phyloP scores from a whole-genome alignment of 1,139 yeast species.

The Magnusiomyces starmeri region DNA sequence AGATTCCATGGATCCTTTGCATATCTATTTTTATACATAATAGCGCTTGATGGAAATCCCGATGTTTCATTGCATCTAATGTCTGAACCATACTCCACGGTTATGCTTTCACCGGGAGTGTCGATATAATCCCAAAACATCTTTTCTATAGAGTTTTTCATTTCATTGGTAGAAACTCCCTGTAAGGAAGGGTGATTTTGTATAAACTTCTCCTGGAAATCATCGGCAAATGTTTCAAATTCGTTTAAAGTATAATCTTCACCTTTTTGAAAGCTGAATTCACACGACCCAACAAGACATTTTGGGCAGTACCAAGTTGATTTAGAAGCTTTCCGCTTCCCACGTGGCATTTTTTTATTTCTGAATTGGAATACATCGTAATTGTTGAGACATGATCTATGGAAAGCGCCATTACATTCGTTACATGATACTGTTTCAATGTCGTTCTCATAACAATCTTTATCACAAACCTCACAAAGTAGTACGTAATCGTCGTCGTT shows the following conservation, averaged over 20 bases:
- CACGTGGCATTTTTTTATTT: background rate
- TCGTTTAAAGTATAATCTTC: constrained; percentile 51
- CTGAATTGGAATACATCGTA: constrained; percentile 8
- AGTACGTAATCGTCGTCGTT: constrained; percentile 5
- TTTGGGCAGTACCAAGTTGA: constrained; percentile 66
- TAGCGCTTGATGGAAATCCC: constrained; percentile 42
- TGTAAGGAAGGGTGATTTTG: constrained; percentile 43
- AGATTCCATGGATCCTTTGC: constrained; percentile 60
- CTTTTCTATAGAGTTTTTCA: constrained; percentile 26
- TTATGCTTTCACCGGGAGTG: constrained; percentile 35
- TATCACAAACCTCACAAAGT: constrained; percentile 15
- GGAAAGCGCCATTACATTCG: constrained; percentile 14
- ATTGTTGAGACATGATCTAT: constrained; percentile 8
- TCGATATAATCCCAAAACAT: constrained; percentile 38
- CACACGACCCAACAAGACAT: constrained; percentile 81
- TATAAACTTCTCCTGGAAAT: constrained; percentile 40
- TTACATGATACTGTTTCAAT: constrained; percentile 1
- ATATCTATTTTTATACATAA: constrained; percentile 29
- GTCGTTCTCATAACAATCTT: constrained; percentile 3
- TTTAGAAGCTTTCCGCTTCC: background rate
- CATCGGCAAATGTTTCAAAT: constrained; percentile 52
- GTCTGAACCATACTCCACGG: constrained; percentile 46
- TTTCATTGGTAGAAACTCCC: constrained; percentile 16
- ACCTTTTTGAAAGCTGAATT: constrained; percentile 81
- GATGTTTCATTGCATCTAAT: constrained; percentile 42